Evolutionary conservation across 2,329 filamentous ascomycete species (phyloP), one percentile per base, ranked within the genome.

Genomic region (Fusarium piperis): DNA sequence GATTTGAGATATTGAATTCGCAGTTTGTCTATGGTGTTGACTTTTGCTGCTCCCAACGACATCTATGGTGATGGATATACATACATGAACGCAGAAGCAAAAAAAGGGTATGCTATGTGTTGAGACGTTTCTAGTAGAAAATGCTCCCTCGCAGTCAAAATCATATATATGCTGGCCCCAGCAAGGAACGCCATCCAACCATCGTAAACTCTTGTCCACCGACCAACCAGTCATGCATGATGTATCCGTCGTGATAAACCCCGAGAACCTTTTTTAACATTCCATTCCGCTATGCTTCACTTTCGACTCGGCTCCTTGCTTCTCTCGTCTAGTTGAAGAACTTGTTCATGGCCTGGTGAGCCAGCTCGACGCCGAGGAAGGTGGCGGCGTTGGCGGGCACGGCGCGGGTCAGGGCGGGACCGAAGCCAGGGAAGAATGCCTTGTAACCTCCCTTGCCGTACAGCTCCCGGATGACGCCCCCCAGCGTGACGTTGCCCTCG

Each of bases 381-480:
- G 96, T 98, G 33, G 96, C 96, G 2, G 96, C 96, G 80, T 99
- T 99, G 11, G 96, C 96, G 8, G 96, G 96, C 46, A 98, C 94
- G 6, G 96, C 96, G 82, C 96, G 91, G 12, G 94, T 93, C 80
- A 99, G 88, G 4, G 96, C 96, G 2, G 96, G 96, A 0, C 94
- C 95, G 75, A 99, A 94, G 26, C 96, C 96, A 7, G 96, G 96
- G 89, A 99, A 99, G 86, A 99, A 99, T 2, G 96, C 95, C 84
- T 92, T 94, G 78, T 93, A 81, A 5, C 96, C 96, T 33, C 95
- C 95, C 77, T 86, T 91, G 36, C 86, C 90, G 79, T 97, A 97
- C n/a, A 99, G 86, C 61, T 94, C 90, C 72, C 89, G 88, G 58
- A 99, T 89, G 33, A 96, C 94, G 9, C 93, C 91, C 16, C 91